These are phyloP conservation scores for Casuarina cunninghamiana DNA, from an alignment of 306 rosid genomes.

Conservation along the genomic window DNA sequence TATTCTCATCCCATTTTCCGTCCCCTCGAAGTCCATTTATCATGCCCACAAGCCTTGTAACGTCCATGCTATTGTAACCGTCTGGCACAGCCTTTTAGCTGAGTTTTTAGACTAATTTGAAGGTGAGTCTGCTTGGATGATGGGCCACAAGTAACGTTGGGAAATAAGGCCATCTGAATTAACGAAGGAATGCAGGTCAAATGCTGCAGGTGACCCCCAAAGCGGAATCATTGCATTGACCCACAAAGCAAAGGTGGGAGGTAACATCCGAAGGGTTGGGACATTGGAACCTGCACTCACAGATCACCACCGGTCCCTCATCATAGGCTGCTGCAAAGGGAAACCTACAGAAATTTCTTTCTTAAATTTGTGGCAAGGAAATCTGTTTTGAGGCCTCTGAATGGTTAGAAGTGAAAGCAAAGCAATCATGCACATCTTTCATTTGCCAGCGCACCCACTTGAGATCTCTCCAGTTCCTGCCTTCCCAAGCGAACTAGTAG, in stretches of 20 bases:
- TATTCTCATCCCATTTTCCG: no score
- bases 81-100: no score
- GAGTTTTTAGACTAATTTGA: no score
- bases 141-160: no score
- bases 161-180: no score
- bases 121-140: no score
- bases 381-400: slow-evolving; percentile 23
- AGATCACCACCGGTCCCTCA: slow-evolving; percentile 25
- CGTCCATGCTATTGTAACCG: no score
- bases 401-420: slow-evolving; percentile 36
- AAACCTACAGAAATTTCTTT: slow-evolving; percentile 23
- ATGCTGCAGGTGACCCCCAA: not conserved
- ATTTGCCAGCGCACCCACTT: slow-evolving; percentile 17
- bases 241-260: slow-evolving; percentile 26
- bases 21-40: no score
- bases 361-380: slow-evolving; percentile 34
- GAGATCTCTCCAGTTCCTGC: slow-evolving; percentile 45
- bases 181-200: not conserved
- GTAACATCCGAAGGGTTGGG: slow-evolving; percentile 35
- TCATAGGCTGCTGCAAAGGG: slow-evolving; percentile 18
- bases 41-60: no score
- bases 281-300: slow-evolving; percentile 3
- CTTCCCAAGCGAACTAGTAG: slow-evolving; percentile 62
- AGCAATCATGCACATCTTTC: slow-evolving; percentile 33
- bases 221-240: not conserved